Base-by-base conservation (phyloP, 192 early-diverging fungal species). In the Backusella psychrophila region DNA sequence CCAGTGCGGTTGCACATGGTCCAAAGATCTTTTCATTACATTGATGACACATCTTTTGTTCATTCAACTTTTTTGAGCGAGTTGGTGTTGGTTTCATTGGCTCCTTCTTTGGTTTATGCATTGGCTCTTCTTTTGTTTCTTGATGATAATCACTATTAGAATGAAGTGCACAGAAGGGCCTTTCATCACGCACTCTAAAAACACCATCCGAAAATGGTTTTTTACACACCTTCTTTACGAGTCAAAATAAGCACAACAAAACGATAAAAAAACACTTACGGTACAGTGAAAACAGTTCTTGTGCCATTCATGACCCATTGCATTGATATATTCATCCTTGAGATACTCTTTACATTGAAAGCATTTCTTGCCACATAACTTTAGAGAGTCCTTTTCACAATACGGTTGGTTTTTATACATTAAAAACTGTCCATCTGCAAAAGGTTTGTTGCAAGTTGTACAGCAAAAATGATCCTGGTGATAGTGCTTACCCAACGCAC, bases 401-500 rank as follows among this genome's bases (percentile, higher is more conserved):
- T 90, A 90, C 0, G 89, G 83, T 31, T 82, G 84, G 5, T 82
- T 85, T 31, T 90, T 87, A 67, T 90, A 80, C 2, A 90, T 85
- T 87, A 88, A 87, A 52, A 87, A 90, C 2, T 83, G 84, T 71
- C 84, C 82, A 26, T 82, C 86, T 19, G 67, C 75, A 81, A 90
- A 90, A 19, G 85, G 85, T 68, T 83, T 78, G 33, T 85, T 82
- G 63, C 89, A 90, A 53, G 85, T 82, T 23, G 83, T 85, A 75
- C 89, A 90, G 39, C 87, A 87, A 72, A 90, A 90, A 59, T 90
- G 89, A 2, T 80, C 85, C 17, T 77, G 78, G 68, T 90, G 89
- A 78, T 86, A 90, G 14, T 71, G 78, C 69, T 90, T 90, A 33
- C 89, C 89, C 11, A 90, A 77, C 19, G 89, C 89, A 21, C 69